Conservation (phyloP, 1,284 basidiomycete species). For the Ceratorhiza oryzae-sativae region DNA sequence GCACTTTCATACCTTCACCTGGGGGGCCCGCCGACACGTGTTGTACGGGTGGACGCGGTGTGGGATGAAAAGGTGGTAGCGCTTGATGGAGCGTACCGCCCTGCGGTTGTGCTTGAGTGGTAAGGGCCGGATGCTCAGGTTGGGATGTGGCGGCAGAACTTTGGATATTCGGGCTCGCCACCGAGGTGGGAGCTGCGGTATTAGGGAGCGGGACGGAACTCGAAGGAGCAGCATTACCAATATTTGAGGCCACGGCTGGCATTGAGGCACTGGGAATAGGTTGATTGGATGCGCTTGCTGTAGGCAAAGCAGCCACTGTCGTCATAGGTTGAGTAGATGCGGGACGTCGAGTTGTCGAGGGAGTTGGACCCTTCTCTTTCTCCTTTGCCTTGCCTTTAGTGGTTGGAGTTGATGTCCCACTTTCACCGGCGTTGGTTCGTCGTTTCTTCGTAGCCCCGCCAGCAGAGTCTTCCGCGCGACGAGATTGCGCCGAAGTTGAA, state of each 20-base stretch:
- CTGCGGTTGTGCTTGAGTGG: background rate
- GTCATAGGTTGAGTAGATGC: background rate
- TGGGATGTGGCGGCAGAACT: background rate
- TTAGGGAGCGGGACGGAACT: background rate
- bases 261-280: background rate
- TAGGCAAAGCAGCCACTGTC: background rate
- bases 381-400: constrained; percentile 32
- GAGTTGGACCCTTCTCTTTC: background rate
- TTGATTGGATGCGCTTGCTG: background rate
- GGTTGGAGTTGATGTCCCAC: constrained; percentile 2
- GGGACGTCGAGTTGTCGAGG: background rate
- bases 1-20: constrained; percentile 13
- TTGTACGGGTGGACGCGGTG: constrained; percentile 6
- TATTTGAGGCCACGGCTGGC: background rate
- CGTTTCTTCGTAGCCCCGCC: constrained; percentile 18
- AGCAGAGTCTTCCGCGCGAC: constrained; percentile 6
- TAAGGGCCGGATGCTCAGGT: background rate
- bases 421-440: constrained; percentile 14
- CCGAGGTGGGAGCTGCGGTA: background rate
- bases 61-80: constrained; percentile 1
- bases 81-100: constrained; percentile 12
- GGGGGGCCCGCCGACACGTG: constrained; percentile 10
- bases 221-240: background rate
- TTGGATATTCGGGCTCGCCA: background rate
- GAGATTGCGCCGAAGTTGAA: background rate